These are phyloP conservation scores for Closterium sp. DNA, from an alignment of 139 green algal species.

Conservation along the genomic window DNA sequence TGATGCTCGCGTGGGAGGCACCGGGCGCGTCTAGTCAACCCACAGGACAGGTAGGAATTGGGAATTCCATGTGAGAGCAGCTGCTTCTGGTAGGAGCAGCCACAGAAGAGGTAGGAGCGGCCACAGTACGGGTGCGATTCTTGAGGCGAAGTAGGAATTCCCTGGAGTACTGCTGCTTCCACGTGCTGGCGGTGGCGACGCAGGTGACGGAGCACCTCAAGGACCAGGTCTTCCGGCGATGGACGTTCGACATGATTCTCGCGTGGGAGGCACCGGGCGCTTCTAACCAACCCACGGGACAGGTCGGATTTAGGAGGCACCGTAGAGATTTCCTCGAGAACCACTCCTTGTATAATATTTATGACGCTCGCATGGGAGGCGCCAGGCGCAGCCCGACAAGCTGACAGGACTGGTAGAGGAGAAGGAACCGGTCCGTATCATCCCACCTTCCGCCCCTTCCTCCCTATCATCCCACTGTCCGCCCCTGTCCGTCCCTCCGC, in stretches of 20 bases:
- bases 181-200: conserved; percentile 26
- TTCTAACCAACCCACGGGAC: neutral
- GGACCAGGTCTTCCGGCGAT: conserved; percentile 28
- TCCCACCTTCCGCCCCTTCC: no score
- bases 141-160: conserved; percentile 8
- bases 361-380: conserved; percentile 46
- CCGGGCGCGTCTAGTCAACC: conserved; percentile 14
- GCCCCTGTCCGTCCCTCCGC: no score
- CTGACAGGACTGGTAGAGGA: no score
- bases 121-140: no score
- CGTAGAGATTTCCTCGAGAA: conserved; percentile 47
- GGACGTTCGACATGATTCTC: conserved; percentile 49
- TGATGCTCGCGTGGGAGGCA: conserved; percentile 48
- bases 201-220: conserved; percentile 21
- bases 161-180: conserved; percentile 46
- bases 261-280: conserved; percentile 32
- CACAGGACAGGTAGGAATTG: neutral
- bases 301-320: no score
- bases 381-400: conserved; percentile 13
- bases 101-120: neutral
- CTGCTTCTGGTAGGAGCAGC: no score
- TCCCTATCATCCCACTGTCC: no score
- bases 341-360: conserved; percentile 34
- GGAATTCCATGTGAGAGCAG: conserved; percentile 38
- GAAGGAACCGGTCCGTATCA: no score